phyloP scores from a whole-genome alignment of 2,329 filamentous ascomycete species.

The Podosphaera aphanis region DNA sequence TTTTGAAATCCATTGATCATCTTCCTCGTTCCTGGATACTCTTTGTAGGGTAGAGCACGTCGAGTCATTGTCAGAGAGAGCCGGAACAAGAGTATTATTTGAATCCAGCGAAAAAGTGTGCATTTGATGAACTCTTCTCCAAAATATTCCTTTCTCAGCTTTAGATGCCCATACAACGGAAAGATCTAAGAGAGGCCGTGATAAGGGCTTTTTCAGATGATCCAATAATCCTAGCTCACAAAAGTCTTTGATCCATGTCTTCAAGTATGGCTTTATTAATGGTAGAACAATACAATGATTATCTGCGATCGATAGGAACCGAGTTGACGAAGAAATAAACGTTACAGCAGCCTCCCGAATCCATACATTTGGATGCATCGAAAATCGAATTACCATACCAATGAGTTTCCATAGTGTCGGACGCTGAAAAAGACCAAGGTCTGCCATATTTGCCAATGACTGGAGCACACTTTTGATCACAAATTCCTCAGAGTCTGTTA shows the following conservation, averaged over 20 bases:
- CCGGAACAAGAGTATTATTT: constrained; percentile 24
- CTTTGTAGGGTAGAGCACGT: constrained; percentile 34
- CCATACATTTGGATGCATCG: constrained; percentile 88
- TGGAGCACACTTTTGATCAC: constrained; percentile 80
- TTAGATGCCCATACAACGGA: constrained; percentile 69
- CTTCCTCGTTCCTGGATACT: constrained; percentile 62
- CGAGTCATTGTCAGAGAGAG: constrained; percentile 31
- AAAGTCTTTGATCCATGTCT: constrained; percentile 44
- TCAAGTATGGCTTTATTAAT: constrained; percentile 60
- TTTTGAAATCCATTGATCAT: constrained; percentile 77
- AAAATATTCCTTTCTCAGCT: constrained; percentile 62
- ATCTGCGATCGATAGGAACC: constrained; percentile 57
- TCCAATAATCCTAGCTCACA: constrained; percentile 57
- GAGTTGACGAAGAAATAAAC: constrained; percentile 56
- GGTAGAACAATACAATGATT: constrained; percentile 64
- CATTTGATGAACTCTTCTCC: constrained; percentile 52
- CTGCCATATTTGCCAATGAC: constrained; percentile 69
- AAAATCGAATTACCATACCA: constrained; percentile 60
- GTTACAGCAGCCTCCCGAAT: constrained; percentile 74
- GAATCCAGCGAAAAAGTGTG: constrained; percentile 44
- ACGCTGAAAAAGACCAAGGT: constrained; percentile 66
- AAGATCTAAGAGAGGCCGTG: constrained; percentile 62
- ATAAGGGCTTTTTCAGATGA: constrained; percentile 57
- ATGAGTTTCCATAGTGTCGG: constrained; percentile 72
- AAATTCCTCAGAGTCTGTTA: constrained; percentile 81